Evolutionary conservation across 164 flowering plant genomes (phyloP), one percentile per base, ranked within the genome.

Genomic region (grape (Vitis vinifera)): DNA sequence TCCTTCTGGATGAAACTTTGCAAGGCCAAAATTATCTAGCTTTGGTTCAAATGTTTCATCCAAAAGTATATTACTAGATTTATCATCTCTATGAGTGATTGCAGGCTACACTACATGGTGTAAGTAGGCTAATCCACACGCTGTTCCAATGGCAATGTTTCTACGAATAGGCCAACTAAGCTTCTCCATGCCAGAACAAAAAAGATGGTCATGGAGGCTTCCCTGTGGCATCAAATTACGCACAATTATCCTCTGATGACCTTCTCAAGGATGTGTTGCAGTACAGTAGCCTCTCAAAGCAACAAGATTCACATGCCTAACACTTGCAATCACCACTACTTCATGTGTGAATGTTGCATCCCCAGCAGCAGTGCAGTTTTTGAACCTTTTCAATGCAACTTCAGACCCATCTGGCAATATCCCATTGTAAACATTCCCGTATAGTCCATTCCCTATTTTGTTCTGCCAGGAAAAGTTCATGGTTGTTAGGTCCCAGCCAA

Each of bases 381-480:
- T 91, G 70, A 89, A 86, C 78, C 93, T 83, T 76, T 89, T 89
- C 74, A 91, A 49, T 6, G 96, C 93, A 19, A 87, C 88, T 68
- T 87, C 89, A 14, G 86, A 52, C 17, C 86, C 93, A 69, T 88
- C 81, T 1, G 70, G 30, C 15, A 90, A 71, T 10, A 75, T 19
- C 47, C 96, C 96, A 62, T 76, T 87, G 68, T 83, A 90, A 16
- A 90, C 93, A 79, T 88, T 90, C 51, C 96, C 91, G 66, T 81
- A 90, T 5, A 86, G 86, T 52, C 95, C 96, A 59, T 16, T 87
- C n/a, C 92, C 92, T 69, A 91, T 85, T 14, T 89, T 79, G 67
- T 82, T 80, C 9, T 82, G 74, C 72, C 86, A 70, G 2, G 78
- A 74, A 69, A 91, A 91, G 75, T 85, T 89, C 66, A 65, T 55